These are phyloP conservation scores for Hortaea sp. DNA, from an alignment of 2,329 filamentous ascomycete genomes.

Conservation along the genomic window DNA sequence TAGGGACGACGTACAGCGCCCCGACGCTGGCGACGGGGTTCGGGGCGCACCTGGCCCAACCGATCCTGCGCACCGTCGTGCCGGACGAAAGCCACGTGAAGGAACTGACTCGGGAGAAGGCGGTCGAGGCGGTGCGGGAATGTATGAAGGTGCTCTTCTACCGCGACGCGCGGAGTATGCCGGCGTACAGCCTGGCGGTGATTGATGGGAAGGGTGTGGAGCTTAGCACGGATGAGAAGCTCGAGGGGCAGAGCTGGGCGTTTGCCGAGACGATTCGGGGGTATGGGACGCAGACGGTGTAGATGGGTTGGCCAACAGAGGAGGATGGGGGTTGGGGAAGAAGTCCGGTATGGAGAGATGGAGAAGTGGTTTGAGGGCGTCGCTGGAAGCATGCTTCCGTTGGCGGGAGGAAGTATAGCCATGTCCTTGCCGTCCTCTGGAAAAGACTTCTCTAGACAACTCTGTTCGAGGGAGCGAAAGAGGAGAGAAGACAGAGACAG, in stretches of 20 bases:
- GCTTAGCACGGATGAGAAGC: slow-evolving; percentile 70
- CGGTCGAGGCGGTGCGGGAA: slow-evolving; percentile 72
- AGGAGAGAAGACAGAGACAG: too few species aligned
- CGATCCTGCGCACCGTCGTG: slow-evolving; percentile 73
- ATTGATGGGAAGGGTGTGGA: slow-evolving; percentile 76
- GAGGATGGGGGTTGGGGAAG: too few species aligned
- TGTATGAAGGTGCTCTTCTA: slow-evolving; percentile 99
- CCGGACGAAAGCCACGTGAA: slow-evolving; percentile 72
- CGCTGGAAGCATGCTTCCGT: too few species aligned
- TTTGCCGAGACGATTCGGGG: slow-evolving; percentile 93
- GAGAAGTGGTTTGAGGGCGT: too few species aligned
- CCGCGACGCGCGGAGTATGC: slow-evolving; percentile 84
- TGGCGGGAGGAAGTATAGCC: too few species aligned
- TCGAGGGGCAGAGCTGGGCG: slow-evolving; percentile 95
- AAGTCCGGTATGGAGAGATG: too few species aligned
- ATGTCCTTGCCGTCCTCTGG: too few species aligned
- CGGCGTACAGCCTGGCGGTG: slow-evolving; percentile 83
- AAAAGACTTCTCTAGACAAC: too few species aligned
- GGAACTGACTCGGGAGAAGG: slow-evolving; percentile 64
- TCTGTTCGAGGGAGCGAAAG: too few species aligned
- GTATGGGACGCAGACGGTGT: slow-evolving; percentile 69
- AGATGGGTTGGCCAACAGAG: background rate
- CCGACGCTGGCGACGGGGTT: slow-evolving; percentile 90
- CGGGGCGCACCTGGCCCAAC: slow-evolving; percentile 84
- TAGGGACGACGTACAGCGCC: slow-evolving; percentile 82